phyloP scores from a whole-genome alignment of 2,329 filamentous ascomycete species.

The Penicillium aurantiogriseum region DNA sequence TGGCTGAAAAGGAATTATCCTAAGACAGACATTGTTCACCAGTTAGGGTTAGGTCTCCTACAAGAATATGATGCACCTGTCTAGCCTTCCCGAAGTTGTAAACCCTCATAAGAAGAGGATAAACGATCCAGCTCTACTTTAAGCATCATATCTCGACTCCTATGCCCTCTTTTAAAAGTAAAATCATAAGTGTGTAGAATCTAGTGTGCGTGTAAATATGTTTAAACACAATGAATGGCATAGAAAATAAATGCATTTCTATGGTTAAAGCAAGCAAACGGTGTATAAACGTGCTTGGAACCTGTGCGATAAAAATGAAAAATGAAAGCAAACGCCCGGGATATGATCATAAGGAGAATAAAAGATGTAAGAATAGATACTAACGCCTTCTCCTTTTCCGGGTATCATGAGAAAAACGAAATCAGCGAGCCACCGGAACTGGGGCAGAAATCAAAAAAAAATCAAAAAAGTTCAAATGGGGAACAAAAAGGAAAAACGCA shows the following conservation, averaged over 20 bases:
- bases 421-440: not conserved
- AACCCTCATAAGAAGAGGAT: not conserved
- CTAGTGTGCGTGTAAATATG: not conserved
- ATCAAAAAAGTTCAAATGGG: not conserved
- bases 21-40: too few relatives aligned
- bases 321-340: not conserved
- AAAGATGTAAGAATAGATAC: constrained; percentile 8
- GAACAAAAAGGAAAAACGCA: not conserved
- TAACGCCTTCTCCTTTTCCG: constrained; percentile 10
- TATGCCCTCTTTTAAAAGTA: not conserved
- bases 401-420: constrained; percentile 12
- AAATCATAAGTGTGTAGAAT: not conserved
- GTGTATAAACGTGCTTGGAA: not conserved
- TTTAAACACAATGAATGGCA: not conserved
- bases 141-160: not conserved
- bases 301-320: not conserved
- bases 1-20: too few relatives aligned
- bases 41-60: too few relatives aligned
- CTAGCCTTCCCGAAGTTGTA: not conserved
- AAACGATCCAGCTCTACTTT: not conserved
- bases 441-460: not conserved
- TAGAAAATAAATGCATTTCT: not conserved
- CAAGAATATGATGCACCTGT: not conserved
- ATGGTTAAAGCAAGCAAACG: not conserved
- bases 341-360: not conserved